phyloP scores from a whole-genome alignment of 805 yeast genomes.

The fission yeast (Schizosaccharomyces pombe) region DNA sequence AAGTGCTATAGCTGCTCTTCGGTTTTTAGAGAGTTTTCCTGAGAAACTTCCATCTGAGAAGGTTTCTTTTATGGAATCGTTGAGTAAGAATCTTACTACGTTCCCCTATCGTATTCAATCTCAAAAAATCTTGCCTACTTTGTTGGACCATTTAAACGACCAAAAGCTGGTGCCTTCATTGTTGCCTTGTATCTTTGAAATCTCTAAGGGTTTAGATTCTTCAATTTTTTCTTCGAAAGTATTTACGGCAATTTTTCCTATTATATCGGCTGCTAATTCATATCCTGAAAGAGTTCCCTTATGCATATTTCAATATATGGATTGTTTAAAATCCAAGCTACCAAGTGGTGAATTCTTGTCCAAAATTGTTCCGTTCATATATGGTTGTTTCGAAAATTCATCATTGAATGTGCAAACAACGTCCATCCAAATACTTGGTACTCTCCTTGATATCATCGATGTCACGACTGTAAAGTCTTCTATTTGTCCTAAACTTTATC shows the following conservation, averaged over 20 bases:
- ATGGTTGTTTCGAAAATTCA: not conserved
- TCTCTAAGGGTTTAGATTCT: constrained; percentile 47
- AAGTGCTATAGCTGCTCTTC: constrained; percentile 55
- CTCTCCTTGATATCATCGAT: not conserved
- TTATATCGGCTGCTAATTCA: constrained; percentile 35
- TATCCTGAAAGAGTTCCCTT: constrained; percentile 19
- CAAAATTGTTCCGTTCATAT: not conserved
- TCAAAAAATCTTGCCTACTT: constrained; percentile 52
- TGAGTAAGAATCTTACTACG: constrained; percentile 28
- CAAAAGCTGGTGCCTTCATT: constrained; percentile 23
- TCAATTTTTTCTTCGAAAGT: constrained; percentile 55
- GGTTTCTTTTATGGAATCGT: constrained; percentile 39
- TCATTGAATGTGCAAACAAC: not conserved
- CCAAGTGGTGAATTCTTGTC: not conserved
- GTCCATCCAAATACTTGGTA: not conserved
- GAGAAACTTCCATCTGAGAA: constrained; percentile 50
- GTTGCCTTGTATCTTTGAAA: constrained; percentile 31
- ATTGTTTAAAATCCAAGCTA: not conserved
- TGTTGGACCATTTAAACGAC: constrained; percentile 27
- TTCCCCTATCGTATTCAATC: constrained; percentile 36
- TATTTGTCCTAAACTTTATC: not conserved
- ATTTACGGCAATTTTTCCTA: constrained; percentile 28
- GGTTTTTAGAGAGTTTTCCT: constrained; percentile 60
- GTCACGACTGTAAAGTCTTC: not conserved
- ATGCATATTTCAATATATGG: not conserved